Conservation (phyloP, 768 basidiomycete species). For the Russula earlei region DNA sequence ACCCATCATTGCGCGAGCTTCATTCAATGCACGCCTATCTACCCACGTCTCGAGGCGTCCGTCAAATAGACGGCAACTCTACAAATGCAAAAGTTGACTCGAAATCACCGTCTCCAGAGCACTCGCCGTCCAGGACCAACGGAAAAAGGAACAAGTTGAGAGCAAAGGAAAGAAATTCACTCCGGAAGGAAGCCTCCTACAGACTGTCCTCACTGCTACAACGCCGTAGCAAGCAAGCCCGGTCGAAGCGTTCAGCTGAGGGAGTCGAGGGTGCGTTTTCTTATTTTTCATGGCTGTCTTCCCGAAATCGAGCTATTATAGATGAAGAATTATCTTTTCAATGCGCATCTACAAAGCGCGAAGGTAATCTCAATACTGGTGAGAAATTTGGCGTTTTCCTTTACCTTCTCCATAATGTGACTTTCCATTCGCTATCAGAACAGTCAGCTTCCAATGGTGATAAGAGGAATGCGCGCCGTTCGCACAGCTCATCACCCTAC, state of each 20-base stretch:
- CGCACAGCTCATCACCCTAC: constrained; percentile 3
- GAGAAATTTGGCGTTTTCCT: neutral
- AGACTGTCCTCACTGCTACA: neutral
- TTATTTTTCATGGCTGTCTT: neutral
- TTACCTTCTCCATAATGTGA: neutral
- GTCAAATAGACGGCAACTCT: neutral
- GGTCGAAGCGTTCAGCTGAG: neutral
- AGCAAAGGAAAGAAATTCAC: neutral
- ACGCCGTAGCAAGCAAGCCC: neutral
- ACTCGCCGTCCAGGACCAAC: neutral
- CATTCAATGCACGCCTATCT: neutral
- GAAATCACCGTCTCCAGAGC: neutral
- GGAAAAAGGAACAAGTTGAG: neutral
- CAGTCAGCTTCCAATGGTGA: neutral
- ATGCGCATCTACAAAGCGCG: neutral
- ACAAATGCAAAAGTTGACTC: neutral
- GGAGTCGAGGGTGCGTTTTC: too few species aligned
- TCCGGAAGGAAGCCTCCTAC: too few species aligned
- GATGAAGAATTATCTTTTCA: neutral
- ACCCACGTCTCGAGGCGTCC: too few species aligned
- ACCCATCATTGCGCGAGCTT: neutral
- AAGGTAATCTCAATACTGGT: neutral
- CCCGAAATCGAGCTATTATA: neutral
- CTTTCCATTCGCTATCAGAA: neutral
- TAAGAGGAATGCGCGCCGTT: neutral